Conservation (phyloP, 2,329 filamentous ascomycete genomes). For the Camptophora hylomeconis region DNA sequence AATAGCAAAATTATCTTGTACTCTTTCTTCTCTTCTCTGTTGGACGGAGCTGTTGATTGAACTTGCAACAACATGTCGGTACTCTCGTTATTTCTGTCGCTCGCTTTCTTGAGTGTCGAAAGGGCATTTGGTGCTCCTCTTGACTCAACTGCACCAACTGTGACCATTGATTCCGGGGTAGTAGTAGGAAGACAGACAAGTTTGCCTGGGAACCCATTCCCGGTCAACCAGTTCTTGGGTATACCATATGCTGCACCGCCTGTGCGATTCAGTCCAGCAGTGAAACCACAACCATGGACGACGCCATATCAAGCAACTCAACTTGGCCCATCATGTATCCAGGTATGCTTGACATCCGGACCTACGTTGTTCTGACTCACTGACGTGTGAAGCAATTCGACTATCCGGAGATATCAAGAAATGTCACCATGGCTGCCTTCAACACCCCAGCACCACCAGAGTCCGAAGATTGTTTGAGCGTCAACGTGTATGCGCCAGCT, state of each 20-base stretch:
- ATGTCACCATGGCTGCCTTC: conserved; percentile 18
- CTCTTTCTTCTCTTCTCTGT: too few relatives aligned
- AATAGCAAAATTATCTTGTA: too few relatives aligned
- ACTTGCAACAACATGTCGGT: too few relatives aligned
- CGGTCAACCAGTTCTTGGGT: conserved; percentile 21
- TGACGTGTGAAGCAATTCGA: conserved; percentile 3
- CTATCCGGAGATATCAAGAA: conserved; percentile 18
- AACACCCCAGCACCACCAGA: conserved; percentile 17
- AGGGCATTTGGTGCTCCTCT: too few relatives aligned
- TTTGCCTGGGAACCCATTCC: conserved; percentile 14
- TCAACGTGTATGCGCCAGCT: conserved; percentile 27
- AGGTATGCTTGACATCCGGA: conserved; percentile 11
- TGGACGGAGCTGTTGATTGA: too few relatives aligned
- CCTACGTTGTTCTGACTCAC: not conserved
- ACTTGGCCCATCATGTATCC: conserved; percentile 20
- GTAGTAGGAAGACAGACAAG: conserved; percentile 19
- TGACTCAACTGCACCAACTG: conserved; percentile 15
- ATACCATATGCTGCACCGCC: conserved; percentile 21
- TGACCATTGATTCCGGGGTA: conserved; percentile 17
- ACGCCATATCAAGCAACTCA: conserved; percentile 15
- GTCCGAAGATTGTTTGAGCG: conserved; percentile 28
- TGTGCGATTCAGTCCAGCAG: conserved; percentile 18
- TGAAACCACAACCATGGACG: conserved; percentile 13
- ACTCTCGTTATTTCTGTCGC: too few relatives aligned
- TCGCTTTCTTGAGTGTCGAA: too few relatives aligned